Base-by-base conservation (phyloP, 1,284 basidiomycete species). In the Rhodotorula sp. region DNA sequence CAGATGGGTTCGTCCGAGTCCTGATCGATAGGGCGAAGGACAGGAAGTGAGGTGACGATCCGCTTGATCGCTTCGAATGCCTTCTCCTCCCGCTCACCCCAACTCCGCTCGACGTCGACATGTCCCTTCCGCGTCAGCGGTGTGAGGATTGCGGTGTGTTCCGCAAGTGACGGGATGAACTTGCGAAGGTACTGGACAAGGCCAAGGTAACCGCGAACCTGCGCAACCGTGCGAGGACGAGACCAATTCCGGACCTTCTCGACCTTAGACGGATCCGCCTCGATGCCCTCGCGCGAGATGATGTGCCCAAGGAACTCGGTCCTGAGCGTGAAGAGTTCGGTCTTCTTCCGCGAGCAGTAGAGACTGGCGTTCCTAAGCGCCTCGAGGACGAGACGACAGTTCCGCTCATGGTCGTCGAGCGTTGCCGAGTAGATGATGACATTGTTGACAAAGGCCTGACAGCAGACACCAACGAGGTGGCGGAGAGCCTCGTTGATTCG, bases 401-500 rank as follows among this genome's bases (percentile, higher is more conserved):
- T 58, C 47, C 10, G 22, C 22, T 63, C 60, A 64, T 84, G 83
- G 62, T 84, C 80, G 15, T 80, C 79, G 0, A 81, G 22, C 0
- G 73, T 71, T 0, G 81, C 1, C 0, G 81, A 83, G 79, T 80
- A 84, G 54, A 84, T 82, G 44, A 84, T 76, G 56, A 84, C 84
- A 62, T 84, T 79, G 67, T 85, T 82, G 0, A 84, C 70, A 66
- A 84, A 84, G 30, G 24, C 64, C 10, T 62, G 27, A 34, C 63
- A 65, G n/a, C 47, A 52, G 7, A 47, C 36, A 1, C 64, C 64
- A 22, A 66, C 59, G 36, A 70, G 54, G 22, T 53, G 47, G 4
- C 62, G 27, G 13, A 74, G 47, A 7, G 68, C 70, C 49, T 72
- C 65, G 49, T 72, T 69, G n/a, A 74, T 51, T 7, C 63, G 51